A percentile compares a stretch with the other conserved stretches of the same genome.
Evolutionary conservation across 1,284 basidiomycete genomes (phyloP).

Genomic region (Erythrobasidium hasegawianum): DNA sequence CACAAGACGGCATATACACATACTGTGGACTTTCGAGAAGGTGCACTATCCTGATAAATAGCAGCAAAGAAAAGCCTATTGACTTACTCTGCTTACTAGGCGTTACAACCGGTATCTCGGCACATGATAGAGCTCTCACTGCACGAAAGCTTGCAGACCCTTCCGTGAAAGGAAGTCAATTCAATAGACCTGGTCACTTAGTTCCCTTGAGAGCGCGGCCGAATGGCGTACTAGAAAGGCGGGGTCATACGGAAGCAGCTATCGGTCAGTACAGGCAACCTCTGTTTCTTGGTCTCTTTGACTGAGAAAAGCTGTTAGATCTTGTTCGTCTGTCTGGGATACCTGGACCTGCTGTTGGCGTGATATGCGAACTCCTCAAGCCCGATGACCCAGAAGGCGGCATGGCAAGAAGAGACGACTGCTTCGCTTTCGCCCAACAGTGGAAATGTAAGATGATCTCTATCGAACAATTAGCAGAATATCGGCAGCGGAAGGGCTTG

Average conservation of each 20-base stretch:
- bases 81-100: constrained; percentile 53
- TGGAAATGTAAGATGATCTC: constrained; percentile 93
- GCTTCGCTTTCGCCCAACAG: constrained; percentile 81
- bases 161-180: constrained; percentile 62
- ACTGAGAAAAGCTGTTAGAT: constrained; percentile 60
- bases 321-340: constrained; percentile 75
- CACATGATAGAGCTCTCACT: constrained; percentile 86
- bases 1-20: constrained; percentile 96
- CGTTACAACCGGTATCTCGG: constrained; percentile 94
- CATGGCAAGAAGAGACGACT: constrained; percentile 97
- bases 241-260: constrained; percentile 89
- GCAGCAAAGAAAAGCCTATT: neutral
- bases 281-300: constrained; percentile 6
- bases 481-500: constrained; percentile 37
- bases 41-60: constrained; percentile 51
- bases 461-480: constrained; percentile 64
- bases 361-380: constrained; percentile 94
- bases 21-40: constrained; percentile 85
- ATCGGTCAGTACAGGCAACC: constrained; percentile 63
- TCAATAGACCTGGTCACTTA: constrained; percentile 90
- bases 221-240: constrained; percentile 77
- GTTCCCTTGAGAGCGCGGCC: constrained; percentile 82
- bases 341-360: constrained; percentile 62
- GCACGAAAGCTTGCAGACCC: constrained; percentile 69
- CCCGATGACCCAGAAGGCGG: constrained; percentile 75